These are phyloP conservation scores for Nicotiana rustica DNA, from an alignment of 305 asterid genomes.

Conservation along the genomic window DNA sequence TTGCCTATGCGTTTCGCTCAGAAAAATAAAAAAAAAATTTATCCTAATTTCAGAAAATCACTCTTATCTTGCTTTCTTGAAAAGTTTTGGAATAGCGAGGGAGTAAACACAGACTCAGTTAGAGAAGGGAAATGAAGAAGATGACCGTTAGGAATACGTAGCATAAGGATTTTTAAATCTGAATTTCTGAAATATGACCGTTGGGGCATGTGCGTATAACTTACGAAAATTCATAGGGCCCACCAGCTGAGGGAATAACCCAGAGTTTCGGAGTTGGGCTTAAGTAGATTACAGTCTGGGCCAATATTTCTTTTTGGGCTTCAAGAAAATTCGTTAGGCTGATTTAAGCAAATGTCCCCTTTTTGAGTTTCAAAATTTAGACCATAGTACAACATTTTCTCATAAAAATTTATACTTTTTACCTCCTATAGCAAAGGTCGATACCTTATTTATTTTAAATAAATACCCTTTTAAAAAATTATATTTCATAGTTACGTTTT, in stretches of 20 bases:
- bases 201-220: slow-evolving; percentile 36
- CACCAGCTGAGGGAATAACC: background rate
- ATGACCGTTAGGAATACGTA: slow-evolving; percentile 38
- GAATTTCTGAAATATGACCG: slow-evolving; percentile 39
- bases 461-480: too few species aligned
- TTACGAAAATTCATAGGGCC: background rate
- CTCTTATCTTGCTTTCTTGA: background rate
- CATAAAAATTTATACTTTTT: too few species aligned
- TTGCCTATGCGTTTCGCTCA: background rate
- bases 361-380: too few species aligned
- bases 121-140: background rate
- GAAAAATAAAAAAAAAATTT: background rate
- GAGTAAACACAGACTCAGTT: background rate
- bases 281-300: background rate
- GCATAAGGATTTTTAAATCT: background rate
- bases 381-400: too few species aligned
- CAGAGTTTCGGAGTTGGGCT: background rate
- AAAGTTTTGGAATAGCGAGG: background rate
- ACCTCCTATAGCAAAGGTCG: too few species aligned
- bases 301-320: background rate
- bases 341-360: too few species aligned
- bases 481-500: too few species aligned
- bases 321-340: background rate
- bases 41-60: background rate
- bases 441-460: too few species aligned